Percentiles rank a stretch among this genome's conserved stretches.
These are phyloP conservation scores for Hyphopichia khmerensis DNA, from an alignment of 1,139 yeast species.

Conservation along the genomic window DNA sequence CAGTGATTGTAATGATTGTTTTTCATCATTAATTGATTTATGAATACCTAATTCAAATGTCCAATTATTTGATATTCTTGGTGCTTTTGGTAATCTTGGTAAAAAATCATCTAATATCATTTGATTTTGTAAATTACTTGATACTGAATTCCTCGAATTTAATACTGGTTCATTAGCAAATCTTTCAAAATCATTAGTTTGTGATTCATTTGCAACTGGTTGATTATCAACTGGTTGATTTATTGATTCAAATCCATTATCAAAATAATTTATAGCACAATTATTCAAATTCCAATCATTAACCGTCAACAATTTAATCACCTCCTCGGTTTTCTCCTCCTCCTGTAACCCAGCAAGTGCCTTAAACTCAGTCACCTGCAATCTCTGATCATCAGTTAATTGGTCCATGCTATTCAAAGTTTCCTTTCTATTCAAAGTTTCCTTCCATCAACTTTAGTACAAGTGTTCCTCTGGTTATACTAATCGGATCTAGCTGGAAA, in stretches of 20 bases:
- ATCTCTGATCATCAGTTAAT: slow-evolving; percentile 6
- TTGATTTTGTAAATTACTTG: slow-evolving; percentile 34
- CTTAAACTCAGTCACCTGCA: slow-evolving; percentile 36
- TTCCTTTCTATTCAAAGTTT: too few species aligned
- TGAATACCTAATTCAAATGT: slow-evolving; percentile 48
- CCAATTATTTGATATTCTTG: slow-evolving; percentile 41
- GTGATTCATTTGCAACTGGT: background rate
- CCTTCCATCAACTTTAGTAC: too few species aligned
- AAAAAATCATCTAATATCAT: slow-evolving; percentile 32
- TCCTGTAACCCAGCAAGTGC: slow-evolving; percentile 30
- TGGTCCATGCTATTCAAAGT: too few species aligned
- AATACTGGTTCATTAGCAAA: slow-evolving; percentile 13
- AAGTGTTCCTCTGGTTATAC: too few species aligned
- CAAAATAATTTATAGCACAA: slow-evolving; percentile 52
- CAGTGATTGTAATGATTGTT: slow-evolving; percentile 5
- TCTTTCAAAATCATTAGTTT: slow-evolving; percentile 9
- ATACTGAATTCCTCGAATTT: too few species aligned
- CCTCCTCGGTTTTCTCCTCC: slow-evolving; percentile 26
- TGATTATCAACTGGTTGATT: slow-evolving; percentile 1
- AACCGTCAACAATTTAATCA: slow-evolving; percentile 35
- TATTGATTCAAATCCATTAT: slow-evolving; percentile 41
- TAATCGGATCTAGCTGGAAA: too few species aligned
- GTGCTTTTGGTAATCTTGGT: slow-evolving; percentile 46
- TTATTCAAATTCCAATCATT: slow-evolving; percentile 51
- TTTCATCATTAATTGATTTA: slow-evolving; percentile 24